Percentiles rank a stretch among this genome's conserved stretches.
Conservation (phyloP, 2,329 filamentous ascomycete genomes). For the Fusarium sp. region DNA sequence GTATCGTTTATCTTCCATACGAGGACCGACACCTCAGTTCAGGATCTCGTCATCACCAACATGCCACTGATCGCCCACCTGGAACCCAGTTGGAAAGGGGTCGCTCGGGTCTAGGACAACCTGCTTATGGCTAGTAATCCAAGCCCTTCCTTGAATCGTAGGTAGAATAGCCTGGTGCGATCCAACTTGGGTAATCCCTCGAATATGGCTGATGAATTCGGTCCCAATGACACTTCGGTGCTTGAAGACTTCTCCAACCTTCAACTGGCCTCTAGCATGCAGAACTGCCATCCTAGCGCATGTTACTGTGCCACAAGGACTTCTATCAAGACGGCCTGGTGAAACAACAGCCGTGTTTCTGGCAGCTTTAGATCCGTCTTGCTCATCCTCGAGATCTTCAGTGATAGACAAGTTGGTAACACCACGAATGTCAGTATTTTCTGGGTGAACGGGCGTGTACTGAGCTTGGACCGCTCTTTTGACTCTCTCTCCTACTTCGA, state of each 20-base stretch:
- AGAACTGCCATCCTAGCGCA: conserved; percentile 57
- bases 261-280: conserved; percentile 54
- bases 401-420: conserved; percentile 55
- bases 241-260: conserved; percentile 51
- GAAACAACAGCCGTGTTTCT: conserved; percentile 57
- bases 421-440: conserved; percentile 55
- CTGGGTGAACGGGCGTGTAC: conserved; percentile 55
- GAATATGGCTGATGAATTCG: conserved; percentile 54
- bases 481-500: conserved; percentile 56
- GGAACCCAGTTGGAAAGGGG: conserved; percentile 52
- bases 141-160: conserved; percentile 56
- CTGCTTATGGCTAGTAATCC: conserved; percentile 59
- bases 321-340: conserved; percentile 57
- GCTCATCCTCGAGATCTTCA: conserved; percentile 45
- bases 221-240: conserved; percentile 57
- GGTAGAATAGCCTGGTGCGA: conserved; percentile 54
- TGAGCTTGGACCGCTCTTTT: conserved; percentile 52
- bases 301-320: conserved; percentile 59
- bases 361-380: conserved; percentile 44
- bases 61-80: conserved; percentile 2
- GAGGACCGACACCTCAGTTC: no score
- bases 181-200: conserved; percentile 53
- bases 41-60: neutral
- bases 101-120: conserved; percentile 56
- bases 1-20: no score